Percentiles rank a stretch among this genome's conserved stretches.
phyloP scores from a whole-genome alignment of 495 filamentous ascomycete species.

The Amphirosellinia nigrospora region DNA sequence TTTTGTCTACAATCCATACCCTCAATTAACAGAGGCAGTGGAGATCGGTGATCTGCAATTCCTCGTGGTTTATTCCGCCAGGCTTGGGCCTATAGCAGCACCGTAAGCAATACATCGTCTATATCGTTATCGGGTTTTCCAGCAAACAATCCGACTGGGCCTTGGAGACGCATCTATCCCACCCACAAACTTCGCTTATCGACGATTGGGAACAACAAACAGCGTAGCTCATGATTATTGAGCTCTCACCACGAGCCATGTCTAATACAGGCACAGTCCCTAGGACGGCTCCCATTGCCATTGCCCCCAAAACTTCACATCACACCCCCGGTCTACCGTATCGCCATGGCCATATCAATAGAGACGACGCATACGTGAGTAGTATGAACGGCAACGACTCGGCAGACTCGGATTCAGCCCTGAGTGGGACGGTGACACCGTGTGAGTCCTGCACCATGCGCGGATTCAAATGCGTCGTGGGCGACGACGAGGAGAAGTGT shows the following conservation, averaged over 20 bases:
- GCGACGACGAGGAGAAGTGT: slow-evolving; percentile 69
- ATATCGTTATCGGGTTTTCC: slow-evolving; percentile 14
- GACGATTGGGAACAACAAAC: slow-evolving; percentile 1
- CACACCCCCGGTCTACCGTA: slow-evolving; percentile 40
- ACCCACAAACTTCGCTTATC: slow-evolving; percentile 20
- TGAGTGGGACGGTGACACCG: slow-evolving; percentile 48
- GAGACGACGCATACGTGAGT: slow-evolving; percentile 46
- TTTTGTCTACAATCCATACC: slow-evolving; percentile 11
- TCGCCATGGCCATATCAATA: slow-evolving; percentile 48
- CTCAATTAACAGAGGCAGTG: slow-evolving; percentile 11
- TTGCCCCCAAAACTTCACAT: slow-evolving; percentile 58
- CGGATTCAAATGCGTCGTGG: slow-evolving; percentile 90
- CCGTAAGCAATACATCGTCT: slow-evolving; percentile 24
- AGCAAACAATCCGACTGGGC: slow-evolving; percentile 5
- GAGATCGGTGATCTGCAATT: slow-evolving; percentile 10
- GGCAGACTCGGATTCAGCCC: slow-evolving; percentile 53
- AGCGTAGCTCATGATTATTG: slow-evolving; percentile 19
- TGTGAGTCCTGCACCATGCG: slow-evolving; percentile 76
- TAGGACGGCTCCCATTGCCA: slow-evolving; percentile 63
- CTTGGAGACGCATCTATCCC: slow-evolving; percentile 6
- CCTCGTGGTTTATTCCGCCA: not conserved
- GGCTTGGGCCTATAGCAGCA: slow-evolving; percentile 11
- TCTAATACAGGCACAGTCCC: slow-evolving; percentile 54
- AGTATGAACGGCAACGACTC: slow-evolving; percentile 57
- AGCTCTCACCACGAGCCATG: slow-evolving; percentile 48